These are phyloP conservation scores for Cyclotella atomus DNA, from an alignment of 108 stramenopile genomes.

Conservation along the genomic window DNA sequence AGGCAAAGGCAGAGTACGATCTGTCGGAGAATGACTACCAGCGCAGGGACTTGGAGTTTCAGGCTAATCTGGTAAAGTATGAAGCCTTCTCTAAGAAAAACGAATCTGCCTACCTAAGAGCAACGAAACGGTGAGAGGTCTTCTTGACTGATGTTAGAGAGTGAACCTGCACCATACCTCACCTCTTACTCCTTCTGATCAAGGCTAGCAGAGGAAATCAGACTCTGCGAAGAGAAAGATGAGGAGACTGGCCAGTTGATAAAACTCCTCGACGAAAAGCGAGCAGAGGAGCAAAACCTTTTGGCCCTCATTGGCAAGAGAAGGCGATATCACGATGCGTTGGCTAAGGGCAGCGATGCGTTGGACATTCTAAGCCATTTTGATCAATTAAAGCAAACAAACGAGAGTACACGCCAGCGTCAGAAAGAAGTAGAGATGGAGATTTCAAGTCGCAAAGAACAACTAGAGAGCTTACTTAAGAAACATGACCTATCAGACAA, in stretches of 20 bases:
- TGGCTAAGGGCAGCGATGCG: background rate
- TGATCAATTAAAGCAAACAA: slow-evolving; percentile 14
- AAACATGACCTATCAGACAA: too few species aligned
- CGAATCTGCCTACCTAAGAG: slow-evolving; percentile 10
- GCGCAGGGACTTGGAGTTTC: slow-evolving; percentile 23
- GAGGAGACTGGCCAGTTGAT: background rate
- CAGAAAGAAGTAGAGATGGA: background rate
- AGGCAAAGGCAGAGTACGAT: slow-evolving; percentile 17
- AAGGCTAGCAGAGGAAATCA: slow-evolving; percentile 36
- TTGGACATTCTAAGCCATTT: slow-evolving; percentile 1
- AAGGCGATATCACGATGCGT: slow-evolving; percentile 16
- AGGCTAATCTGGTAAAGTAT: slow-evolving; percentile 22
- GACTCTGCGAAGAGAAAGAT: slow-evolving; percentile 1
- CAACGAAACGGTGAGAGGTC: slow-evolving; percentile 35
- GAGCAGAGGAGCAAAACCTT: slow-evolving; percentile 3
- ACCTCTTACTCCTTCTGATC: background rate
- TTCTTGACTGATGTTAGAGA: too few species aligned
- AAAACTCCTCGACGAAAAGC: slow-evolving; percentile 12
- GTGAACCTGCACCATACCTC: background rate
- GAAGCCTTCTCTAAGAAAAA: slow-evolving; percentile 13
- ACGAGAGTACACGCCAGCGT: background rate
- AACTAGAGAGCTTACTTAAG: slow-evolving; percentile 1
- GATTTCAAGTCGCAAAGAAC: slow-evolving; percentile 1
- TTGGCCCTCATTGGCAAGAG: slow-evolving; percentile 1
- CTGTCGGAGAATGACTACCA: slow-evolving; percentile 17